These are phyloP conservation scores for Parathielavia hyrcaniae DNA, from an alignment of 495 filamentous ascomycete genomes.

Conservation along the genomic window DNA sequence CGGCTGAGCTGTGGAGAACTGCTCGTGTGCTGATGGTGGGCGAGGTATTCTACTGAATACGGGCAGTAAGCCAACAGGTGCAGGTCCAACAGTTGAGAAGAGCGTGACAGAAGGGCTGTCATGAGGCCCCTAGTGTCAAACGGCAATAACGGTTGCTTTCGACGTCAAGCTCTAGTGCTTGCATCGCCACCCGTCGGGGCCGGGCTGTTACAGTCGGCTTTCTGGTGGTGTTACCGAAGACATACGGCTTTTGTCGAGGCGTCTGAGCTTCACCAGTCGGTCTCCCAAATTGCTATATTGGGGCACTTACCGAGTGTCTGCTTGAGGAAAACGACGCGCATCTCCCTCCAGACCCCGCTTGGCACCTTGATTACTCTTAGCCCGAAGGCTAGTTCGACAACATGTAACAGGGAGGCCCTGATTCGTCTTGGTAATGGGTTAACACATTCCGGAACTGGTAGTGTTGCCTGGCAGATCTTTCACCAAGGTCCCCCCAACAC, in stretches of 20 bases:
- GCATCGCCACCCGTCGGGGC: too few species aligned
- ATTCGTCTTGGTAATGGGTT: slow-evolving; percentile 2
- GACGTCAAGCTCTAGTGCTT: too few species aligned
- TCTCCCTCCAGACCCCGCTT: not conserved
- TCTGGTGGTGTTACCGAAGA: too few species aligned
- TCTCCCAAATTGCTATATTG: not conserved
- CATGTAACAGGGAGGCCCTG: not conserved
- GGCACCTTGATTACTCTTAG: slow-evolving; percentile 6
- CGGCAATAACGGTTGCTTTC: not conserved
- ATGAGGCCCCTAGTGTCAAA: slow-evolving; percentile 8
- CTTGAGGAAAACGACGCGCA: not conserved
- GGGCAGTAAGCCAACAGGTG: not conserved
- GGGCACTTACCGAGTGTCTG: not conserved
- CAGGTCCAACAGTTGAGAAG: not conserved
- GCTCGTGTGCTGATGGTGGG: slow-evolving; percentile 54
- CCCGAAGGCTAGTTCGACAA: slow-evolving; percentile 3
- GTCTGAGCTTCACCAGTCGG: not conserved
- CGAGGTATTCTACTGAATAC: slow-evolving; percentile 45
- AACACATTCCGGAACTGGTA: slow-evolving; percentile 9
- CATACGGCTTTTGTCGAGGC: too few species aligned
- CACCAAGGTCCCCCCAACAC: not conserved
- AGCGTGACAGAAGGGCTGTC: slow-evolving; percentile 7
- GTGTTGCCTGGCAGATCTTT: slow-evolving; percentile 13
- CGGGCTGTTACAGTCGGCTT: too few species aligned
- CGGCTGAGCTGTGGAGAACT: slow-evolving; percentile 49